Evolutionary conservation across 208 protist species (phyloP), one percentile per base, ranked within the genome.

Genomic region (Leishmania turanica): DNA sequence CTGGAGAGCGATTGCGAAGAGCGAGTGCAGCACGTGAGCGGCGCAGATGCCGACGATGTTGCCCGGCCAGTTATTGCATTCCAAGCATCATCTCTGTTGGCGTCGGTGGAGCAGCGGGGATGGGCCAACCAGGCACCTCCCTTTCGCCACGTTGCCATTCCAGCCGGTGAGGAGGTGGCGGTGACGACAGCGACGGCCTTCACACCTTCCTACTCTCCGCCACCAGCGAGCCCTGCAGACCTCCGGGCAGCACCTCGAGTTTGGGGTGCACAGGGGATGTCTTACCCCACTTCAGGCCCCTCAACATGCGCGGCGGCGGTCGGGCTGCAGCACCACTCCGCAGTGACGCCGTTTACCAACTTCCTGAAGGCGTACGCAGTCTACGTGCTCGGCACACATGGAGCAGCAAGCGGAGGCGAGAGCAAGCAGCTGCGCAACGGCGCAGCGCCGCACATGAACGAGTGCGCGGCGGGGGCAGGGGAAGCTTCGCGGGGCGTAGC

Each of bases 341-440:
- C 42, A 8, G 8, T 42, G 42, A 83, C 81, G 13, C 81, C 79
- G 17, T 85, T 90, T 45, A 85, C 60, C 4, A 82, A 84, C 65
- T 91, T 91, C 49, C 19, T 91, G 69, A 91, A 91, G 70, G 88
- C 88, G 19, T 91, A 84, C 64, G 82, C 85, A 19, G 68, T 86
- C 58, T 83, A 81, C 49, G 17, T 72, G 0, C 71, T 82, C 2
- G 2, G 31, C 7, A 45, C 72, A 45, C 31, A 45, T n/a, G 70
- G 70, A 37, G 40, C 40, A 37, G 31, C 40, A 45, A 31, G 68
- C 45, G 24, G 45, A 15, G 42, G 45, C 45, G 68, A 53, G 68
- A 72, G 68, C 68, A 51, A 13, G 68, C 24, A 72, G 34, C 27
- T 49, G 37, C 3, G 17, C 37, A 72, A 60, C 21, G 45, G n/a